Evolutionary conservation across 1,284 basidiomycete genomes (phyloP), one percentile per base, ranked within the genome.

Genomic region (Fistulinella staudtii): DNA sequence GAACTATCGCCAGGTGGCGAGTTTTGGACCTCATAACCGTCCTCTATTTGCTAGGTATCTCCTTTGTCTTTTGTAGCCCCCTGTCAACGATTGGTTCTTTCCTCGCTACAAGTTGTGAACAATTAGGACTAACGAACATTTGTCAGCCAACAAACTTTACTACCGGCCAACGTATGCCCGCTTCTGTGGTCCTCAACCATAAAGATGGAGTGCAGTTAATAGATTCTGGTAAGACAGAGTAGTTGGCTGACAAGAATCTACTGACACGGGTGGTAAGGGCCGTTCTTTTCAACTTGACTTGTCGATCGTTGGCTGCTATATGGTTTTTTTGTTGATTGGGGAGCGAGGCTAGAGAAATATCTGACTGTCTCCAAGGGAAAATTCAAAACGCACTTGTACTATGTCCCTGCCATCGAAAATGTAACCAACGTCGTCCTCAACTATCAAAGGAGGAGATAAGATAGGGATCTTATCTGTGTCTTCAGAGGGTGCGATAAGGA

Each of bases 311-410:
- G n/a, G n/a, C n/a, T n/a, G n/a, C 14, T 27, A 9, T 9, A 27
- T 27, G 25, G 25, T 13, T 13, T 21, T 18, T 15, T 20, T 42
- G 23, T 23, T 44, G 10, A 29, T 18, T 57, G 93, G 82, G 94
- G 94, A 3, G 87, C 86, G 4, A 76, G 95, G 48, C 70, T 97
- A 30, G 95, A 99, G 64, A 95, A 91, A 60, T 85, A 90, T 63
- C 64, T 99, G 38, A 97, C 93, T 0, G 70, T 77, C 36, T 62
- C 82, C 0, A 69, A 75, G 2, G 68, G 74, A 7, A 79, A 88
- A 36, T 95, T 96, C 63, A 70, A 70, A 27, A 69, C 70, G 1
- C 80, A 85, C 51, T 68, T 85, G 52, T 79, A 79, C 13, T 67
- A 70, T 7, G 45, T 65, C 5, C 63, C 71, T 1, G 49, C 58